Evolutionary conservation across 106 monocot genomes (phyloP).

Genomic region (Hemerocallis citrina): DNA sequence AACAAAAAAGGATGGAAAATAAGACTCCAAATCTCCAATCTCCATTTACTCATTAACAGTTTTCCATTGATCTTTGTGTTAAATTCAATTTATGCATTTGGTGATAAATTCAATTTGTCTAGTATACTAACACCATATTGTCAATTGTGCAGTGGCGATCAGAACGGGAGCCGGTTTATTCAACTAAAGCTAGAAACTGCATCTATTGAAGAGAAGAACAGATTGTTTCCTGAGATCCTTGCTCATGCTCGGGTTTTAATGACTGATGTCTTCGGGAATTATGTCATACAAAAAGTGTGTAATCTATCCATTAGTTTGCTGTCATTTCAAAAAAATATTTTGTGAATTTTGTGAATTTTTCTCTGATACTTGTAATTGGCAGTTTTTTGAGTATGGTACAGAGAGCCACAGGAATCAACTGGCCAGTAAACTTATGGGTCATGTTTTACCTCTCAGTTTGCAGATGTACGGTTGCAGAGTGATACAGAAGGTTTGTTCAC

Average conservation of each 20-base stretch:
- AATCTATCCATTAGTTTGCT: not conserved
- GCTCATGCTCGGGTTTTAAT: constrained; percentile 62
- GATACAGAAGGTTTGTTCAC: constrained; percentile 74
- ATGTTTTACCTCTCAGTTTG: constrained; percentile 77
- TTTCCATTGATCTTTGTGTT: no score
- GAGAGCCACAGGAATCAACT: constrained; percentile 66
- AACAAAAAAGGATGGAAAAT: no score
- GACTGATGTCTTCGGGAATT: constrained; percentile 95
- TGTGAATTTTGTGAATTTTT: not conserved
- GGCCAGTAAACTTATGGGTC: constrained; percentile 52
- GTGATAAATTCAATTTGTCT: not conserved
- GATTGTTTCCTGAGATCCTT: constrained; percentile 81
- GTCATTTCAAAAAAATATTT: not conserved
- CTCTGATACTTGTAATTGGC: constrained; percentile 8
- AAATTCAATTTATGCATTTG: no score
- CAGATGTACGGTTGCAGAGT: constrained; percentile 97
- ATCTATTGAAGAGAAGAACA: constrained; percentile 58
- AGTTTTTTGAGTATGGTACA: constrained; percentile 93
- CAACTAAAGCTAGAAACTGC: constrained; percentile 88
- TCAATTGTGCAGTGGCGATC: constrained; percentile 48
- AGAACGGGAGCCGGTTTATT: constrained; percentile 87
- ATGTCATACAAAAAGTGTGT: constrained; percentile 88
- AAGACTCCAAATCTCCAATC: no score
- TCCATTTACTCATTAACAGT: no score
- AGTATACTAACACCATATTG: not conserved